Percentiles rank a stretch among this genome's conserved stretches.
Conservation (phyloP, 2,329 filamentous ascomycete species). For the Juglanconis sp. region DNA sequence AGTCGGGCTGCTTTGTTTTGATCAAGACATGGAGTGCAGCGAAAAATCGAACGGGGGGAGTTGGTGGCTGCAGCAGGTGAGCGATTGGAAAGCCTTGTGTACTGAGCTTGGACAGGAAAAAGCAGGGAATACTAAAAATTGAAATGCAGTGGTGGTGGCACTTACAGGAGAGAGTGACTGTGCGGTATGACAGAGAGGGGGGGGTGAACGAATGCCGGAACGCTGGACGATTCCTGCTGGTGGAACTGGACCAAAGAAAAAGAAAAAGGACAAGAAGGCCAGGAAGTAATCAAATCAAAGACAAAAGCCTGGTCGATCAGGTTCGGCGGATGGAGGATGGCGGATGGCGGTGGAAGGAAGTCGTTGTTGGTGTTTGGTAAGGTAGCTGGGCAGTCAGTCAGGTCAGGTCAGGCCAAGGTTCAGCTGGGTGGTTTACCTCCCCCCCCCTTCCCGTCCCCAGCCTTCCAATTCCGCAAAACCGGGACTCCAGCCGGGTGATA, state of each 20-base stretch:
- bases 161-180: constrained; percentile 7
- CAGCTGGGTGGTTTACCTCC: background rate
- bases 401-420: too few relatives aligned
- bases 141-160: constrained; percentile 6
- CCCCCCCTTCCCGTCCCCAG: background rate
- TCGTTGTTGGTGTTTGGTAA: background rate
- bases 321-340: background rate
- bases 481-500: background rate
- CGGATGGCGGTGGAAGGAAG: background rate
- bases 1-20: constrained; percentile 13
- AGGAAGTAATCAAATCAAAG: background rate
- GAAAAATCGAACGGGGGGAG: constrained; percentile 6
- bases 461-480: background rate
- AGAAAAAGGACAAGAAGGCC: background rate
- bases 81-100: constrained; percentile 5
- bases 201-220: background rate
- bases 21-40: constrained; percentile 21
- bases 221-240: background rate
- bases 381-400: background rate
- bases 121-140: background rate
- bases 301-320: background rate
- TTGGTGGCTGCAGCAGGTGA: constrained; percentile 6
- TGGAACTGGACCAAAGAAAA: background rate
- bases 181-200: background rate
- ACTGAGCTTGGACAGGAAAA: constrained; percentile 6